Conservation (phyloP, 1,284 basidiomycete genomes). For the Moniliella sp. region DNA sequence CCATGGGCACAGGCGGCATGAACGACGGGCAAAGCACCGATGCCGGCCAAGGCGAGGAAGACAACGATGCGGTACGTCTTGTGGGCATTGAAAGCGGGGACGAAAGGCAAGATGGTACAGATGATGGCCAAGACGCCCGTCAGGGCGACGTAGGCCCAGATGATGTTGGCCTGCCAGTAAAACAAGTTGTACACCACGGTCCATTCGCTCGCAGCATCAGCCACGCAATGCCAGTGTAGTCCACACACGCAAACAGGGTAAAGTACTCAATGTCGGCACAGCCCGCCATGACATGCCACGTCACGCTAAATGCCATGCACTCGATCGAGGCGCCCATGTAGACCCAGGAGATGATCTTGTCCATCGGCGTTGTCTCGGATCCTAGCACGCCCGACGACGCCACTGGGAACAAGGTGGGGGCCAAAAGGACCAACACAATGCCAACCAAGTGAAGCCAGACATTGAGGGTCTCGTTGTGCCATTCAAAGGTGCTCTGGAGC, state of each 20-base stretch:
- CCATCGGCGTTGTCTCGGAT: slow-evolving; percentile 23
- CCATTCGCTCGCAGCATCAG: slow-evolving; percentile 16
- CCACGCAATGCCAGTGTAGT: slow-evolving; percentile 27
- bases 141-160: slow-evolving; percentile 20
- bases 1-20: slow-evolving; percentile 27
- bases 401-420: slow-evolving; percentile 24
- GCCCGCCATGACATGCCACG: slow-evolving; percentile 32
- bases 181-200: slow-evolving; percentile 31
- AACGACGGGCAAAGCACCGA: slow-evolving; percentile 21
- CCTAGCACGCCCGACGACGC: slow-evolving; percentile 12
- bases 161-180: slow-evolving; percentile 31
- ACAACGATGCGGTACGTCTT: slow-evolving; percentile 20
- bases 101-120: slow-evolving; percentile 29
- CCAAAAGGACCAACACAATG: slow-evolving; percentile 14
- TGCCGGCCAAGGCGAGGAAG: slow-evolving; percentile 26
- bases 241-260: slow-evolving; percentile 22
- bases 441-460: slow-evolving; percentile 29
- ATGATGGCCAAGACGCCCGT: slow-evolving; percentile 18
- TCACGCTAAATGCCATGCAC: slow-evolving; percentile 22
- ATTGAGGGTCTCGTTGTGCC: slow-evolving; percentile 33
- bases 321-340: slow-evolving; percentile 30
- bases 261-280: slow-evolving; percentile 14
- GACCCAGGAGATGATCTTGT: slow-evolving; percentile 24
- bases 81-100: slow-evolving; percentile 27
- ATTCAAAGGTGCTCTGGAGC: slow-evolving; percentile 21